Evolutionary conservation across 1,284 basidiomycete species (phyloP).

Genomic region (Sanghuangporus sanghuang): DNA sequence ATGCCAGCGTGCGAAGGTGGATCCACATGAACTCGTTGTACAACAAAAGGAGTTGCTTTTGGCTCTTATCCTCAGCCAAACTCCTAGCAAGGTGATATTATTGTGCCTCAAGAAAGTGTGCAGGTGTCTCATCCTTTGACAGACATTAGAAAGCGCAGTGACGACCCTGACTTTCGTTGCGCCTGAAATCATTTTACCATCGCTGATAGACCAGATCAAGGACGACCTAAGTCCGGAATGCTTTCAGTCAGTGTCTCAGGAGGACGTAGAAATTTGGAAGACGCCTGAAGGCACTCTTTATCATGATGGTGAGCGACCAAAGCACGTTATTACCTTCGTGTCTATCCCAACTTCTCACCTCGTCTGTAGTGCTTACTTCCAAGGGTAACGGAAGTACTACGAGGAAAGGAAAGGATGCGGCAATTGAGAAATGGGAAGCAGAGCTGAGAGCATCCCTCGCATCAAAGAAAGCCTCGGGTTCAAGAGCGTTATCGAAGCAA

Average conservation of each 20-base stretch:
- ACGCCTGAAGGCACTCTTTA: constrained; percentile 78
- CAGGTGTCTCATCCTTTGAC: not conserved
- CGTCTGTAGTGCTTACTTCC: constrained; percentile 52
- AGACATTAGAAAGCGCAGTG: constrained; percentile 72
- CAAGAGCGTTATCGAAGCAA: constrained; percentile 67
- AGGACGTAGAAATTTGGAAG: constrained; percentile 79
- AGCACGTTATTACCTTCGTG: not conserved
- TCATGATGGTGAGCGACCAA: constrained; percentile 59
- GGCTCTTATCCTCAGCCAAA: constrained; percentile 37
- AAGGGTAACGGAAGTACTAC: constrained; percentile 49
- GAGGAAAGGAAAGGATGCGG: constrained; percentile 81
- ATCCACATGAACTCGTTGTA: constrained; percentile 61
- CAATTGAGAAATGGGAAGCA: constrained; percentile 89
- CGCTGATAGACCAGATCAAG: constrained; percentile 61
- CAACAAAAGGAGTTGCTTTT: constrained; percentile 47
- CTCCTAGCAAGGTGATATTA: constrained; percentile 36
- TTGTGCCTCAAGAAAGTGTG: not conserved
- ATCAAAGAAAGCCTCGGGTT: constrained; percentile 54
- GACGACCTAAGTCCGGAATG: constrained; percentile 54
- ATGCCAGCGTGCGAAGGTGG: constrained; percentile 60
- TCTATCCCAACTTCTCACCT: not conserved
- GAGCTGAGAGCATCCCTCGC: constrained; percentile 84
- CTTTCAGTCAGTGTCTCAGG: constrained; percentile 60
- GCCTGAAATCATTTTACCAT: constrained; percentile 61
- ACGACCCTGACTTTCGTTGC: constrained; percentile 78